Evolutionary conservation across 2,329 filamentous ascomycete genomes (phyloP), one percentile per base, ranked within the genome.

Genomic region (Paracoccidioides brasiliensis): DNA sequence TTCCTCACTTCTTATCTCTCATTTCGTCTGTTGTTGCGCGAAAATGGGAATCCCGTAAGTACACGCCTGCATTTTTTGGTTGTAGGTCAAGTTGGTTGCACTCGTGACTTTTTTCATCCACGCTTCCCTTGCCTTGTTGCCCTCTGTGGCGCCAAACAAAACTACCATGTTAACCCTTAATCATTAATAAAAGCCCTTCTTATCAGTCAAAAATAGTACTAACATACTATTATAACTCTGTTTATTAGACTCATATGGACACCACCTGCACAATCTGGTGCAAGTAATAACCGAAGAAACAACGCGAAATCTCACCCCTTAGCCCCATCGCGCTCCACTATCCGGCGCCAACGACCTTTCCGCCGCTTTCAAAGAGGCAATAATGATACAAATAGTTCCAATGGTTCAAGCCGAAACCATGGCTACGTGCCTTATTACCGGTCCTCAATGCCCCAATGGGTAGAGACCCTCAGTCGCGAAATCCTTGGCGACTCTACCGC

Each of bases 301-400:
- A 65, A 72, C 15, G n/a, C 45, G 59, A 81, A 80, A 66, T 67
- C 66, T 59, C 80, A 83, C 63, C 67, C 74, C 41, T 75, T 76
- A 56, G 78, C 78, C 49, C 66, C 72, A 55, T 70, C 75, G 55
- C 78, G 80, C 64, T 82, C 79, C 42, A 69, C 78, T 44, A 83
- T 84, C 63, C 78, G 81, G 58, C 78, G 81, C 57, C 74, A 76
- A 59, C 63, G 69, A 33, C 43, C 53, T 12, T 28, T 57, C 50
- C 57, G 55, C 45, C 57, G 53, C 35, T 22, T 50, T 30, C 53
- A 52, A 8, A 35, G 52, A 15, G 45, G 45, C 14, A 52, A 50
- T 30, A 52, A 50, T 35, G 28, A 28, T 32, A n/a, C 37, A 48
- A 44, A 33, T 7, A 51, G 64, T 55, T 61, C 64, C 22, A 22